Conservation (phyloP, 2,329 filamentous ascomycete genomes). For the Aureobasidium sp. region DNA sequence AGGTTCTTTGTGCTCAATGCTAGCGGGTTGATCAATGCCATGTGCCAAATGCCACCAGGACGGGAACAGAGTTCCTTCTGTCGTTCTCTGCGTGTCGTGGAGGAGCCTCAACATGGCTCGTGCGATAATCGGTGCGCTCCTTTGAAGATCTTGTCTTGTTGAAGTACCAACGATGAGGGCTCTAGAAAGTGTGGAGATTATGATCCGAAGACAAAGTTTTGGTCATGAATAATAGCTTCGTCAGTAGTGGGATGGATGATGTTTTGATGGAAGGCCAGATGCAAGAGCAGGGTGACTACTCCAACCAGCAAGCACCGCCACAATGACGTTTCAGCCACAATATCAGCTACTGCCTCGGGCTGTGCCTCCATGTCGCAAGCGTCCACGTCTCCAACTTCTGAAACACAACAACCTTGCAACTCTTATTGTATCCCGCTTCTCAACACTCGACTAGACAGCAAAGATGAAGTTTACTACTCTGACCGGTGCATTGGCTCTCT, state of each 20-base stretch:
- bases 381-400: conserved; percentile 8
- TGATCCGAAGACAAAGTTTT: not conserved
- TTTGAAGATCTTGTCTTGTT: not conserved
- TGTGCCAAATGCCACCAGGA: not conserved
- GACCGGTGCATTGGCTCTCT: conserved; percentile 34
- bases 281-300: not conserved
- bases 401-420: not conserved
- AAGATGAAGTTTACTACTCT: conserved; percentile 11
- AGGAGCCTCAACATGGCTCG: not conserved
- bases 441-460: not conserved
- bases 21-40: not conserved
- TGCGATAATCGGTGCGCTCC: not conserved
- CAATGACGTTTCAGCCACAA: not conserved
- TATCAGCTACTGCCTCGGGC: not conserved
- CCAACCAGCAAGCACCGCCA: not conserved
- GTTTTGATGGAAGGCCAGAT: not conserved
- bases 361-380: not conserved
- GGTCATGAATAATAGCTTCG: not conserved
- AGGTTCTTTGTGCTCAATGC: not conserved
- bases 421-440: not conserved
- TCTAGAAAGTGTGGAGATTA: not conserved
- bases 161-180: not conserved
- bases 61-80: not conserved
- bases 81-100: not conserved
- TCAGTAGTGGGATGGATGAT: not conserved